Percentiles rank a stretch among this genome's conserved stretches.
These are phyloP conservation scores for Grosmannia serpens DNA, from an alignment of 2,329 filamentous ascomycete genomes.

Conservation along the genomic window DNA sequence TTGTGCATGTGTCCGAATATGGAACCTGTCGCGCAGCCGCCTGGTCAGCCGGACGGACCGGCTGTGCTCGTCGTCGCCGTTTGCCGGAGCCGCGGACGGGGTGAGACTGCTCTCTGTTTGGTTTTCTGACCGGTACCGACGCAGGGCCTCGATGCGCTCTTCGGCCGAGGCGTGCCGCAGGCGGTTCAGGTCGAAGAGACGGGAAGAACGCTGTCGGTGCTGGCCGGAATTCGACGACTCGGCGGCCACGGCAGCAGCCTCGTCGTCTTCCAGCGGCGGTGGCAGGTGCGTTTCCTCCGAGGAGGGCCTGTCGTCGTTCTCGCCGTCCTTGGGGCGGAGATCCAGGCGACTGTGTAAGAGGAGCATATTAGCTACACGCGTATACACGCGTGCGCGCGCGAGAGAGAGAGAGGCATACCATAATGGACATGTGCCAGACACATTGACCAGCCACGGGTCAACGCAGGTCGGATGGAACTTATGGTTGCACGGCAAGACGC, in stretches of 20 bases:
- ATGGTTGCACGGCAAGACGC: constrained; percentile 56
- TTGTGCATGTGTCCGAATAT: constrained; percentile 36
- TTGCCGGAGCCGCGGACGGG: constrained; percentile 8
- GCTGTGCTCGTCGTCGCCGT: constrained; percentile 23
- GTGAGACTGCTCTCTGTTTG: constrained; percentile 16
- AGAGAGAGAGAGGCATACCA: constrained; percentile 37
- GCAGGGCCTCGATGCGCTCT: constrained; percentile 49
- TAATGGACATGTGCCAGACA: constrained; percentile 57
- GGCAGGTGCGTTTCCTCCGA: constrained; percentile 20
- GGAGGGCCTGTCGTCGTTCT: constrained; percentile 11
- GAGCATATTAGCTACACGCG: not conserved
- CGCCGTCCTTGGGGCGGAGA: constrained; percentile 26
- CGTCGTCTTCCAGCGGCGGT: constrained; percentile 30
- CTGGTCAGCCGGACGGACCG: constrained; percentile 34
- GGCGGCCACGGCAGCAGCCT: constrained; percentile 20
- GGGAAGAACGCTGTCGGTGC: constrained; percentile 30
- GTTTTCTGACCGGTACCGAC: constrained; percentile 32
- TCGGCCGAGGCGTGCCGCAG: constrained; percentile 47
- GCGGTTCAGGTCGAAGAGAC: constrained; percentile 44
- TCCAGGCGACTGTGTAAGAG: constrained; percentile 36
- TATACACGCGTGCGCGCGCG: no score
- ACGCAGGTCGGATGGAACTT: constrained; percentile 58
- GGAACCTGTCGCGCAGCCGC: constrained; percentile 41
- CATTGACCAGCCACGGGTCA: constrained; percentile 59
- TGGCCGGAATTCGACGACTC: constrained; percentile 13